These are phyloP conservation scores for Liriodendron chinense DNA, from an alignment of 164 flowering plant genomes.

Conservation along the genomic window DNA sequence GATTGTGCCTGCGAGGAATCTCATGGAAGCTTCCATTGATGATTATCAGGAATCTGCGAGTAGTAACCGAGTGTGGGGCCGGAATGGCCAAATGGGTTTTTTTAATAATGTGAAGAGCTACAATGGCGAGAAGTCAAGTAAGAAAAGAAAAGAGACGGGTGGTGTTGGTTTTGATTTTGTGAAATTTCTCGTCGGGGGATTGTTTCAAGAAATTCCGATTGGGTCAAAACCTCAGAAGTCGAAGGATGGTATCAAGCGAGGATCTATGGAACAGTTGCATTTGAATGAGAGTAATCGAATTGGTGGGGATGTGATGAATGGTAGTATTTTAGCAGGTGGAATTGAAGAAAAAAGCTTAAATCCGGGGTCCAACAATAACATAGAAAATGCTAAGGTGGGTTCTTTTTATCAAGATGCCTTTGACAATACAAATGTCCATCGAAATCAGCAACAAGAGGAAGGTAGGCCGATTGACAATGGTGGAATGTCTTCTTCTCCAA, in stretches of 20 bases:
- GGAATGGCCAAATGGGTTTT: slow-evolving; percentile 2
- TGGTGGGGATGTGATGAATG: slow-evolving; percentile 7
- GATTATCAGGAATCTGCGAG: slow-evolving; percentile 1
- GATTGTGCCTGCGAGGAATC: slow-evolving; percentile 29
- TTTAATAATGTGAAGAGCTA: slow-evolving; percentile 11
- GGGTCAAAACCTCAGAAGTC: slow-evolving; percentile 33
- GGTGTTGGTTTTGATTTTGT: slow-evolving; percentile 34
- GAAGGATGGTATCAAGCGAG: slow-evolving; percentile 29
- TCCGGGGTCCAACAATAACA: slow-evolving; percentile 9
- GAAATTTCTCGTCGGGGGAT: slow-evolving; percentile 39
- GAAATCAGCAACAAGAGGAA: not conserved
- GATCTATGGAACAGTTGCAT: slow-evolving; percentile 13
- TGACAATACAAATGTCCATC: slow-evolving; percentile 5
- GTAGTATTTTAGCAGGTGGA: slow-evolving; percentile 8
- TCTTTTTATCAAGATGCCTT: slow-evolving; percentile 12
- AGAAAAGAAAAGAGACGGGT: slow-evolving; percentile 41
- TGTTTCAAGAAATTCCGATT: slow-evolving; percentile 37
- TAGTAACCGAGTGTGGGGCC: not conserved
- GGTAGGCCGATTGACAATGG: not conserved
- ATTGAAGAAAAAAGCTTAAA: slow-evolving; percentile 22
- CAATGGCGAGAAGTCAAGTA: slow-evolving; percentile 28
- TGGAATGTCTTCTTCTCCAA: not conserved
- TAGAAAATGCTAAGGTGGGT: not conserved
- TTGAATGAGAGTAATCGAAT: slow-evolving; percentile 17
- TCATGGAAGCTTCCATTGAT: slow-evolving; percentile 30